Conservation (phyloP, 345 rosid genomes). For the Reutealis trisperma region DNA sequence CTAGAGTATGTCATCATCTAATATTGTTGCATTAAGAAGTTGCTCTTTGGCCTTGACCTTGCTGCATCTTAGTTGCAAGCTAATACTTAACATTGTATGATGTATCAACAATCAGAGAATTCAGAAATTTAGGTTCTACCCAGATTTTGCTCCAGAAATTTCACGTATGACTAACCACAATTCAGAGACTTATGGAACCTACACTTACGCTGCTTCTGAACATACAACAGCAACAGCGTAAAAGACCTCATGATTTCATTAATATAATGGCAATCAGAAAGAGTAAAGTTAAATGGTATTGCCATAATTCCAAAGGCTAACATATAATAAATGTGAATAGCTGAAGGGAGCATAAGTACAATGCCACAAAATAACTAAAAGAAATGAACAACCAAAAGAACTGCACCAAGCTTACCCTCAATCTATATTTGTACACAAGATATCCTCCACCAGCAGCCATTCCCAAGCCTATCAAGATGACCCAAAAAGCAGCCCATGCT, state of each 20-base stretch:
- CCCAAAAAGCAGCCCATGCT: constrained; percentile 93
- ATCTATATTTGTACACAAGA: constrained; percentile 81
- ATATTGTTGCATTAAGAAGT: background rate
- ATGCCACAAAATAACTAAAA: background rate
- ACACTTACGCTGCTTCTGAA: background rate
- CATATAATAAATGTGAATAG: background rate
- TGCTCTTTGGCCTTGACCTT: background rate
- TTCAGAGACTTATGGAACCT: background rate
- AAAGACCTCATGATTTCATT: background rate
- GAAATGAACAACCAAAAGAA: background rate
- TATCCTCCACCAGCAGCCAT: constrained; percentile 85
- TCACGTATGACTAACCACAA: background rate
- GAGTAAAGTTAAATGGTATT: background rate
- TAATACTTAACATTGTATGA: background rate
- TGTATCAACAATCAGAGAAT: background rate
- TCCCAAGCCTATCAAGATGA: constrained; percentile 73
- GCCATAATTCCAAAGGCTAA: background rate
- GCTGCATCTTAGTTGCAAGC: background rate
- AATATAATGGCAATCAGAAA: background rate
- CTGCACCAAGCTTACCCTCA: constrained; percentile 61
- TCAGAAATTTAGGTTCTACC: background rate
- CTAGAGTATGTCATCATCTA: background rate
- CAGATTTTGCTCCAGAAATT: background rate
- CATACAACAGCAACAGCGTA: background rate
- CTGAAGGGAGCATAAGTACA: background rate